Evolutionary conservation across 2,329 filamentous ascomycete species (phyloP).

Genomic region (Colletotrichum trifolii): DNA sequence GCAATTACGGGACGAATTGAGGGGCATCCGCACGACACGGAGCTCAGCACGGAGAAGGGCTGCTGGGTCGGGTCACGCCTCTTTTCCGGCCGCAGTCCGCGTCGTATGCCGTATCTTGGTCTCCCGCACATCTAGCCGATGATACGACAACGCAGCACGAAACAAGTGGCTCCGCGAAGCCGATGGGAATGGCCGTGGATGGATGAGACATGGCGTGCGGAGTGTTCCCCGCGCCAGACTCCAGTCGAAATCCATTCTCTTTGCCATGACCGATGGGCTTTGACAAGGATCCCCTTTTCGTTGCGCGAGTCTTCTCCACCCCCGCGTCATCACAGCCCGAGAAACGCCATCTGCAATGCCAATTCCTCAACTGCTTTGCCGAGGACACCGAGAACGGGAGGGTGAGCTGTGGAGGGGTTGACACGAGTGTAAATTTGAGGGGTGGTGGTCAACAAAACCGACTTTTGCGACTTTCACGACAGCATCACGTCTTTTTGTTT

Average conservation of each 20-base stretch:
- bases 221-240: conserved; percentile 23
- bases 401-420: not conserved
- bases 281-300: not conserved
- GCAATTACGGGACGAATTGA: conserved; percentile 6
- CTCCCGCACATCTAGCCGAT: conserved; percentile 12
- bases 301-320: conserved; percentile 14
- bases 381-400: conserved; percentile 32
- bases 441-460: conserved; percentile 15
- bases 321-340: conserved; percentile 35
- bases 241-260: not conserved
- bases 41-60: conserved; percentile 17
- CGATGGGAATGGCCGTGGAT: not conserved
- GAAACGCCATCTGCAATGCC: conserved; percentile 30
- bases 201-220: conserved; percentile 12
- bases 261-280: not conserved
- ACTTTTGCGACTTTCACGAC: not conserved
- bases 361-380: conserved; percentile 21
- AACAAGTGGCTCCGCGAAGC: not conserved
- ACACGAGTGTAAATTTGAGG: conserved; percentile 22
- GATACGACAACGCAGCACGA: not conserved
- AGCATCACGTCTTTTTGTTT: not conserved
- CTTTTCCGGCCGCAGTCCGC: conserved; percentile 24
- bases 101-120: no score
- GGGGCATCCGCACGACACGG: not conserved
- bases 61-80: conserved; percentile 20